Base-by-base conservation (phyloP, 345 rosid genomes). In the Acer yangbiense region DNA sequence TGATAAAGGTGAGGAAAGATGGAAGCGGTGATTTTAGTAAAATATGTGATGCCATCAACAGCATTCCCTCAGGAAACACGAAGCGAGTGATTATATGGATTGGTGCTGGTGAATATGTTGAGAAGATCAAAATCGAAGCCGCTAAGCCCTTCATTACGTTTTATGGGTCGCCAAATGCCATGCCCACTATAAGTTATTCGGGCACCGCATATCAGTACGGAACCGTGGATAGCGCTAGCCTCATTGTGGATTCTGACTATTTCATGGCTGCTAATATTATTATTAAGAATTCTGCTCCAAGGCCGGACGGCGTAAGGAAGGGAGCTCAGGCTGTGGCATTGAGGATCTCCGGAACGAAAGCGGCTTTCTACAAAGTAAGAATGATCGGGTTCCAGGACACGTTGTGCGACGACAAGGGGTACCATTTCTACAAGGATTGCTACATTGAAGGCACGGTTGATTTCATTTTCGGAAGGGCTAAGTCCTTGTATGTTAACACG, bases 311-410 rank as follows among this genome's bases (percentile, higher is more conserved):
- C 48, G 79, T 76, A 65, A 43, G 0, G 6, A 4, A 1, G 8
- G 91, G 91, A 63, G 91, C 76, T 11, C 95, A 92, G 71, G 97
- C 98, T 0, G 71, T 88, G 2, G 87, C 95, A 0, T 18, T 90
- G 83, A 88, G 93, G 80, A 76, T 81, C 62, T 83, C 86, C 0
- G 93, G 92, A 1, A 77, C 85, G 82, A 83, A 77, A 52, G 87
- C 94, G 0, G 89, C 98, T 16, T 81, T 94, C 71, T 88, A 92
- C 73, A 89, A 88, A 61, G 85, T 93, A 68, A 86, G 77, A 70
- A 74, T 93, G 77, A 25, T 80, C 2, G 98, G 98, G 7, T 94
- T 81, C 74, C 95, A 94, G 74, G 95, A 92, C 81, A 90, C 98
- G 1, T 1, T 89, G 7, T 94, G 94, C 27, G 97, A 94, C 57